These are phyloP conservation scores for Tuber aestivum DNA, from an alignment of 495 filamentous ascomycete genomes.

Conservation along the genomic window DNA sequence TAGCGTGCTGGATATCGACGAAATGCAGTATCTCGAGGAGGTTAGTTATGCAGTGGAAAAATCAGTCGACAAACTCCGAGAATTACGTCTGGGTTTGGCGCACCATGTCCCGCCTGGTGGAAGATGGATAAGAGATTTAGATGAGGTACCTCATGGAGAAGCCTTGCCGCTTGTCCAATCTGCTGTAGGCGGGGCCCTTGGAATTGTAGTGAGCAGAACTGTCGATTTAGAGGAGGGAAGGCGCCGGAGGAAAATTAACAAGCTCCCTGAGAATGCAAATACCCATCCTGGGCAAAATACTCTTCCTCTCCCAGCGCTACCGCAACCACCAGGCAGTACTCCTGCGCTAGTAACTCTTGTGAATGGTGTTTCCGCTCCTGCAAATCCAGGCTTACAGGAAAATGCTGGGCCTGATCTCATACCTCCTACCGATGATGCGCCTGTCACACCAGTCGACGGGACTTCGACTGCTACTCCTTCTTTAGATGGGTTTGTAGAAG, in stretches of 20 bases:
- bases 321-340: constrained; percentile 3
- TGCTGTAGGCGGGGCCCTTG: constrained; percentile 63
- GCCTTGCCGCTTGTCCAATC: constrained; percentile 42
- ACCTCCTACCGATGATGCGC: constrained; percentile 8
- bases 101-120: constrained; percentile 46
- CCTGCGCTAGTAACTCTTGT: constrained; percentile 18
- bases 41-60: constrained; percentile 74
- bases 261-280: constrained; percentile 6
- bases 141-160: constrained; percentile 37
- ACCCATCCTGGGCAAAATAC: neutral
- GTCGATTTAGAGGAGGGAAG: constrained; percentile 50
- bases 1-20: constrained; percentile 83
- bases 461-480: neutral
- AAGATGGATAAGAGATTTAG: constrained; percentile 31
- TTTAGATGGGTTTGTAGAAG: constrained; percentile 19
- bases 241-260: constrained; percentile 18
- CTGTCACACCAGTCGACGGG: constrained; percentile 19
- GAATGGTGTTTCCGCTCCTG: constrained; percentile 17
- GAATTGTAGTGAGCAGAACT: constrained; percentile 62
- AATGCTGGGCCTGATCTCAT: constrained; percentile 8
- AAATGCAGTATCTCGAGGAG: constrained; percentile 80
- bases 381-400: constrained; percentile 20
- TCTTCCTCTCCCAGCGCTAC: neutral
- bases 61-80: constrained; percentile 60
- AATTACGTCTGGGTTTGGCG: constrained; percentile 76